phyloP scores from a whole-genome alignment of 768 basidiomycete species.

The Tricholoma bakamatsutake region DNA sequence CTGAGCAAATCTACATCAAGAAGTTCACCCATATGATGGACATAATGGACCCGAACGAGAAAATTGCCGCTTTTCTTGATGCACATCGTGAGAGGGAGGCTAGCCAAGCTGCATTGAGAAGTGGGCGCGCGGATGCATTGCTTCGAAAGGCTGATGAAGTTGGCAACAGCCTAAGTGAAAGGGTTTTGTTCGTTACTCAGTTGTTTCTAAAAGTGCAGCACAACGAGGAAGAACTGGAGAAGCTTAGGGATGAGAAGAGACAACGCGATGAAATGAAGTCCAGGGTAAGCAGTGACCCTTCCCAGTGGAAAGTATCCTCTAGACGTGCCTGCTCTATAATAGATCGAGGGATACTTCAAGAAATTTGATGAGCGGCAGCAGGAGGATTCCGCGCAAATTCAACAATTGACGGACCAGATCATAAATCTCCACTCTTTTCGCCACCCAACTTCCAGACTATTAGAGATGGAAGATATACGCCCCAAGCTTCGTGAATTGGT shows the following conservation, averaged over 20 bases:
- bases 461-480: constrained; percentile 15
- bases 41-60: constrained; percentile 1
- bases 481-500: constrained; percentile 10
- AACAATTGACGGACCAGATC: constrained; percentile 19
- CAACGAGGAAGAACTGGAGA: background rate
- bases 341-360: constrained; percentile 7
- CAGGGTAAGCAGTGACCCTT: background rate
- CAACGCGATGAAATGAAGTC: background rate
- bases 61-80: background rate
- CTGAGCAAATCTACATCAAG: constrained; percentile 6
- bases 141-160: background rate
- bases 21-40: constrained; percentile 2
- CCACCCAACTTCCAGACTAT: constrained; percentile 9
- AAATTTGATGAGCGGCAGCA: constrained; percentile 14
- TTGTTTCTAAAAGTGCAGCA: background rate
- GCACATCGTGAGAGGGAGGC: background rate
- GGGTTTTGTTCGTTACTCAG: background rate
- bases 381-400: constrained; percentile 17
- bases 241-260: background rate
- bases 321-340: background rate
- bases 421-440: constrained; percentile 16
- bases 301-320: background rate
- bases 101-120: background rate
- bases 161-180: background rate
- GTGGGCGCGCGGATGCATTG: background rate